Evolutionary conservation across 345 rosid genomes (phyloP).

Genomic region (Populus alba): DNA sequence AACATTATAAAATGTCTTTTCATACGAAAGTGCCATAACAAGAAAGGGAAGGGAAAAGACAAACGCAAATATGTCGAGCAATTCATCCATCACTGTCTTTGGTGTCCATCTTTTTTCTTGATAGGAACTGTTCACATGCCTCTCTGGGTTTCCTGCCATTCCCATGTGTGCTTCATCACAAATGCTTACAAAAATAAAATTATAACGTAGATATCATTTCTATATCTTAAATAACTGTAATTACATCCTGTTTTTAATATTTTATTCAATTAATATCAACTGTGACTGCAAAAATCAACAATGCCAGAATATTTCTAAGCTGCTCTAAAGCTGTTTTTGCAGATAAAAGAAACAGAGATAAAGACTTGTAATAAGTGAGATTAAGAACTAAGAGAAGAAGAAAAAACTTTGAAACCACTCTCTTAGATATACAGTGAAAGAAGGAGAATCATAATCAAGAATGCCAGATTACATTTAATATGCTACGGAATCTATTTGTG

Average conservation of each 20-base stretch:
- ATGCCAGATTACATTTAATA: conserved; percentile 82
- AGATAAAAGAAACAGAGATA: background rate
- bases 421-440: conserved; percentile 40
- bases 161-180: conserved; percentile 43
- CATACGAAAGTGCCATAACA: too few species aligned
- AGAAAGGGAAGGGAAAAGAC: too few species aligned
- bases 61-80: too few species aligned
- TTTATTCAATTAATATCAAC: conserved; percentile 3
- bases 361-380: background rate
- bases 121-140: conserved; percentile 31
- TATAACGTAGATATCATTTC: background rate
- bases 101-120: too few species aligned
- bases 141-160: conserved; percentile 19
- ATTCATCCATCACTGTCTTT: too few species aligned
- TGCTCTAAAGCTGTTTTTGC: conserved; percentile 28
- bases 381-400: background rate
- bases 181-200: conserved; percentile 30
- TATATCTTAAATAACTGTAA: conserved; percentile 12
- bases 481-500: conserved; percentile 55
- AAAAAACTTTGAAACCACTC: conserved; percentile 11
- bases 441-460: conserved; percentile 30
- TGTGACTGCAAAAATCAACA: background rate
- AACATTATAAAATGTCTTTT: too few species aligned
- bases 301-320: conserved; percentile 18
- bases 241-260: conserved; percentile 1